phyloP scores from a whole-genome alignment of 345 rosid species.

The Stellera chamaejasme region DNA sequence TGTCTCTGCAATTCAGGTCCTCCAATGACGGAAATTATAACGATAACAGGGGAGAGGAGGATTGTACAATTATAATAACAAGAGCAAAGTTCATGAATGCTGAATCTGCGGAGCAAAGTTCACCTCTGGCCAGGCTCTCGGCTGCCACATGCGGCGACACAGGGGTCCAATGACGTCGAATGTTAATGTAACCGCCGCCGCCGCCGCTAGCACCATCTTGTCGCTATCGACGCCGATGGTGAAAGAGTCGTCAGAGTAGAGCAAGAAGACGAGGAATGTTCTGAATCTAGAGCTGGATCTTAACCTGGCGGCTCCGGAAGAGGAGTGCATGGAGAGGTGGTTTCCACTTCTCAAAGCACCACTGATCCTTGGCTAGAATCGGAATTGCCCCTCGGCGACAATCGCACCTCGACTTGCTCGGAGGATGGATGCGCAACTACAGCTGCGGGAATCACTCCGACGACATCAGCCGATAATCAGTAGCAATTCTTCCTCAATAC shows the following conservation, averaged over 20 bases:
- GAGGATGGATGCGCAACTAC: too few species aligned
- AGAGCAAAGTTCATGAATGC: conserved; percentile 74
- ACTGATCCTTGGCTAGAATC: too few species aligned
- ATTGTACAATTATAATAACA: conserved; percentile 13
- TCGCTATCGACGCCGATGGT: conserved; percentile 35
- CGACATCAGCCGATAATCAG: too few species aligned
- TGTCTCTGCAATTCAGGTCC: conserved; percentile 59
- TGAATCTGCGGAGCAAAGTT: conserved; percentile 87
- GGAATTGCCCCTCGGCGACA: too few species aligned
- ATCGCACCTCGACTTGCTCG: too few species aligned
- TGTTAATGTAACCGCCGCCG: conserved; percentile 8
- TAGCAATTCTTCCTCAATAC: too few species aligned
- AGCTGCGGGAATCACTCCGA: too few species aligned
- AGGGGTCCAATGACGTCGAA: conserved; percentile 29
- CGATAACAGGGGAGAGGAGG: conserved; percentile 18
- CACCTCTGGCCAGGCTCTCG: conserved; percentile 92
- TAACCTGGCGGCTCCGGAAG: conserved; percentile 93
- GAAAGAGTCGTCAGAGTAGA: conserved; percentile 23
- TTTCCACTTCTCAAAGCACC: too few species aligned
- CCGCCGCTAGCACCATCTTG: conserved; percentile 24
- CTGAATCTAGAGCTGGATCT: conserved; percentile 85
- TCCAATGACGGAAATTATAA: conserved; percentile 10
- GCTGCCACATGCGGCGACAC: conserved; percentile 98
- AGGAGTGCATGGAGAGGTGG: too few species aligned
- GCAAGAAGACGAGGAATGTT: conserved; percentile 38